phyloP scores from a whole-genome alignment of 306 rosid species.

The Betula pendula region DNA sequence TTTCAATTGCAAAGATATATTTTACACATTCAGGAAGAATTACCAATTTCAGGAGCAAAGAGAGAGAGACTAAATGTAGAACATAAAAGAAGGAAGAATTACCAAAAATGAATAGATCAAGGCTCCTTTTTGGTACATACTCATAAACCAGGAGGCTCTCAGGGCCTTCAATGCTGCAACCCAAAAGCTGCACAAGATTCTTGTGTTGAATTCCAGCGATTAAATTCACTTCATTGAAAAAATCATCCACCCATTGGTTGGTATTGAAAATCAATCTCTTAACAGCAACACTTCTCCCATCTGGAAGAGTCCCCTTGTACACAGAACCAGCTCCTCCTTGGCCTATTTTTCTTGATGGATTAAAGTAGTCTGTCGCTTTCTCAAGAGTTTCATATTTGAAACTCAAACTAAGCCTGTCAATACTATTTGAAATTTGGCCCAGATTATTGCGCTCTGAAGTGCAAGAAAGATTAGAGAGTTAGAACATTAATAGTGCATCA shows the following conservation, averaged over 20 bases:
- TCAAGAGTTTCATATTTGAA: conserved; percentile 80
- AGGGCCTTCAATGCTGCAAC: conserved; percentile 97
- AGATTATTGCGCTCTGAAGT: conserved; percentile 37
- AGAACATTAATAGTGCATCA: background rate
- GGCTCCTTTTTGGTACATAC: conserved; percentile 64
- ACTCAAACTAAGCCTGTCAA: conserved; percentile 56
- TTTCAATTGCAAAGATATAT: background rate
- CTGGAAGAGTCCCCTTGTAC: conserved; percentile 70
- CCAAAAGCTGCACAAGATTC: conserved; percentile 76
- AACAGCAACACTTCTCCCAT: conserved; percentile 65
- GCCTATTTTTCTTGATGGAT: conserved; percentile 64
- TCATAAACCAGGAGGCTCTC: conserved; percentile 91
- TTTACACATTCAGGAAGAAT: background rate
- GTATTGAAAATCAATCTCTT: conserved; percentile 85
- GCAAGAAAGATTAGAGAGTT: conserved; percentile 13
- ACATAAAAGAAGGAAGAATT: conserved; percentile 23
- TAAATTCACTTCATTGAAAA: conserved; percentile 90
- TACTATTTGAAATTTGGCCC: conserved; percentile 37
- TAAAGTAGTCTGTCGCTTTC: conserved; percentile 77
- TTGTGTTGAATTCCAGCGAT: conserved; percentile 76
- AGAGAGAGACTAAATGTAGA: background rate
- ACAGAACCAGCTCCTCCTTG: conserved; percentile 93
- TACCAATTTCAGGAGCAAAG: no score
- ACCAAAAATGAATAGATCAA: conserved; percentile 81
- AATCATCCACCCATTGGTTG: conserved; percentile 91